Percentiles rank a stretch among this genome's conserved stretches.
phyloP scores from a whole-genome alignment of 768 basidiomycete genomes.

The Tephrocybe sp. region DNA sequence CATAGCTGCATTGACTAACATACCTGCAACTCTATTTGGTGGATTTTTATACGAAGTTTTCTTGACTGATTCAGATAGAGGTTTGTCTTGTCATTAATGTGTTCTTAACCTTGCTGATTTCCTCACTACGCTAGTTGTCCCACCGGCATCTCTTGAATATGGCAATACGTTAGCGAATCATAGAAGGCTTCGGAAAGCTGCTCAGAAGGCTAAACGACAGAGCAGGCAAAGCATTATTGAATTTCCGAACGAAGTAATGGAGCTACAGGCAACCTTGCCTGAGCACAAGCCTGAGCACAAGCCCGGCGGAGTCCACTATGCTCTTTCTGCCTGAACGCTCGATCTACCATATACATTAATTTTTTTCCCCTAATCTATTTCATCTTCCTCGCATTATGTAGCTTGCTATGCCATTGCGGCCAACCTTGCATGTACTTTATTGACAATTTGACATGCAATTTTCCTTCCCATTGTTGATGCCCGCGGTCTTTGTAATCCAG shows the following conservation, averaged over 20 bases:
- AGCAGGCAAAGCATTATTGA: conserved; percentile 14
- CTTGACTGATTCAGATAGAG: conserved; percentile 57
- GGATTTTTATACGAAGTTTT: conserved; percentile 53
- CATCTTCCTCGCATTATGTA: background rate
- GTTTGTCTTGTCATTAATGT: conserved; percentile 27
- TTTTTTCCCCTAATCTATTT: background rate
- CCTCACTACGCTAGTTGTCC: conserved; percentile 7
- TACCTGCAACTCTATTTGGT: conserved; percentile 58
- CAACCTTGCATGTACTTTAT: no score
- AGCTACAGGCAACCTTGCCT: background rate
- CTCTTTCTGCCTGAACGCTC: background rate
- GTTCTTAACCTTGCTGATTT: background rate
- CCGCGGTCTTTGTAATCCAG: no score
- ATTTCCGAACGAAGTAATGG: conserved; percentile 2
- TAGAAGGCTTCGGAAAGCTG: conserved; percentile 6
- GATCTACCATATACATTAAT: background rate
- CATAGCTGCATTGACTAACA: conserved; percentile 61
- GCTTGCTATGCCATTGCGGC: no score
- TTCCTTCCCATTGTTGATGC: no score
- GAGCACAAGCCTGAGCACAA: conserved; percentile 3
- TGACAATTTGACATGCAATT: no score
- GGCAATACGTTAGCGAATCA: conserved; percentile 9
- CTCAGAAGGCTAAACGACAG: conserved; percentile 4
- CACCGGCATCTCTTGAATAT: conserved; percentile 15
- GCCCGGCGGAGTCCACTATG: conserved; percentile 5